Conservation (phyloP, 345 rosid genomes). For the Citrus glauca region DNA sequence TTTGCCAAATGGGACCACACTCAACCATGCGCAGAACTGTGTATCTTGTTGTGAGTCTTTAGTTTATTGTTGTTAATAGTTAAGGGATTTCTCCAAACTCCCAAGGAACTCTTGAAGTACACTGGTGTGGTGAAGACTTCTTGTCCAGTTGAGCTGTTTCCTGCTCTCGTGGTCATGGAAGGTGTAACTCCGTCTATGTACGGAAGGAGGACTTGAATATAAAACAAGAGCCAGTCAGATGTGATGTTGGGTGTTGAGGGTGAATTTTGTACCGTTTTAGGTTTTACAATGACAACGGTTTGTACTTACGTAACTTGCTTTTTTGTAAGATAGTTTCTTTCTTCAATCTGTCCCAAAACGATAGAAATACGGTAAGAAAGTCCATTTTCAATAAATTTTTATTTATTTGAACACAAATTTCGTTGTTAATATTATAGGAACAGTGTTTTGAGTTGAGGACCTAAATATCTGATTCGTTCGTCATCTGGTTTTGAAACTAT, state of each 20-base stretch:
- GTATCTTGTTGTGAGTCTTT: not conserved
- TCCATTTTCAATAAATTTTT: too few species aligned
- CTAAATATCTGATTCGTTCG: too few species aligned
- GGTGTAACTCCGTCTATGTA: not conserved
- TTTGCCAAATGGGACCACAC: not conserved
- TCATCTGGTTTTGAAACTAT: too few species aligned
- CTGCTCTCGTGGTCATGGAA: not conserved
- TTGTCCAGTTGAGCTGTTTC: not conserved
- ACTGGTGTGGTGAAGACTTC: not conserved
- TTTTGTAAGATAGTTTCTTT: not conserved
- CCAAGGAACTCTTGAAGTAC: not conserved
- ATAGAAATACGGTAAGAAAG: not conserved
- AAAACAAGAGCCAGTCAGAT: not conserved
- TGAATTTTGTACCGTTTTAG: not conserved
- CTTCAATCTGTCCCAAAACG: not conserved
- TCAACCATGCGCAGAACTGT: not conserved
- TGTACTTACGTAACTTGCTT: not conserved
- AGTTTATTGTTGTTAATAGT: not conserved
- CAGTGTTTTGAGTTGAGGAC: too few species aligned
- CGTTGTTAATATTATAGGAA: too few species aligned
- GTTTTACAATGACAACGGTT: not conserved
- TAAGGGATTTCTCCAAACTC: not conserved
- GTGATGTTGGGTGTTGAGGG: not conserved
- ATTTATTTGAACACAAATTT: too few species aligned
- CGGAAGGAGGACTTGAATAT: not conserved